Percentiles rank a stretch among this genome's conserved stretches.
phyloP scores from a whole-genome alignment of 1,284 basidiomycete species.

The Thecaphora thlaspeos region DNA sequence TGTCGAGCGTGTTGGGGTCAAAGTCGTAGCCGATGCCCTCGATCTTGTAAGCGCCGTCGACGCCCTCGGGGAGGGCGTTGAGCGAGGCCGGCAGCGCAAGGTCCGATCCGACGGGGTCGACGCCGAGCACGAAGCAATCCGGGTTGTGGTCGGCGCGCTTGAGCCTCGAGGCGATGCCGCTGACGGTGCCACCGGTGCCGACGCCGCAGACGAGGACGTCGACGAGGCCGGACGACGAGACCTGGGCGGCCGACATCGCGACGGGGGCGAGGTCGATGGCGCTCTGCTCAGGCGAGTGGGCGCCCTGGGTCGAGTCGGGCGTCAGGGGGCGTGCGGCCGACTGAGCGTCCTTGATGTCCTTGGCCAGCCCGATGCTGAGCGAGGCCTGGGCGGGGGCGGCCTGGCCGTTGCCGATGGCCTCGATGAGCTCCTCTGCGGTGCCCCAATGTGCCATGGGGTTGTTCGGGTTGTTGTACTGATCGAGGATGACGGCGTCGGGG shows the following conservation, averaged over 20 bases:
- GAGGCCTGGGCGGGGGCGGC: slow-evolving; percentile 44
- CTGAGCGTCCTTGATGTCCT: slow-evolving; percentile 9
- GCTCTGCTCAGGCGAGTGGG: slow-evolving; percentile 44
- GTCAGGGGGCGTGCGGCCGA: slow-evolving; percentile 29
- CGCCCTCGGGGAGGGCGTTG: slow-evolving; percentile 64
- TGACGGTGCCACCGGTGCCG: slow-evolving; percentile 92
- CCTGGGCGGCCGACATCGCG: slow-evolving; percentile 15
- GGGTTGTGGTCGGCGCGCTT: slow-evolving; percentile 58
- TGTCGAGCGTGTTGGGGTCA: slow-evolving; percentile 47
- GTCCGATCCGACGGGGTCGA: slow-evolving; percentile 91
- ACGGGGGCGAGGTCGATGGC: not conserved
- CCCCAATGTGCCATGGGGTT: slow-evolving; percentile 59
- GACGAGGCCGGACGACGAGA: slow-evolving; percentile 60
- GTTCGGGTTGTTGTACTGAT: slow-evolving; percentile 74
- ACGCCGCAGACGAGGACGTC: slow-evolving; percentile 84
- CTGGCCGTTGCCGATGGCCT: slow-evolving; percentile 69
- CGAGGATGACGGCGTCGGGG: slow-evolving; percentile 81
- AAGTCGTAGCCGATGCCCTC: slow-evolving; percentile 78
- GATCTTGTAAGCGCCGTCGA: slow-evolving; percentile 71
- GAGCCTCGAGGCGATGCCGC: slow-evolving; percentile 78
- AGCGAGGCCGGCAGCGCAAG: slow-evolving; percentile 72
- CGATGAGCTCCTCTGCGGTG: slow-evolving; percentile 60
- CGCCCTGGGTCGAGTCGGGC: slow-evolving; percentile 33
- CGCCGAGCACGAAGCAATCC: slow-evolving; percentile 67
- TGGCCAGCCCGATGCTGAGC: slow-evolving; percentile 40